These are phyloP conservation scores for Voacanga thouarsii DNA, from an alignment of 257 asterid genomes.

Conservation along the genomic window DNA sequence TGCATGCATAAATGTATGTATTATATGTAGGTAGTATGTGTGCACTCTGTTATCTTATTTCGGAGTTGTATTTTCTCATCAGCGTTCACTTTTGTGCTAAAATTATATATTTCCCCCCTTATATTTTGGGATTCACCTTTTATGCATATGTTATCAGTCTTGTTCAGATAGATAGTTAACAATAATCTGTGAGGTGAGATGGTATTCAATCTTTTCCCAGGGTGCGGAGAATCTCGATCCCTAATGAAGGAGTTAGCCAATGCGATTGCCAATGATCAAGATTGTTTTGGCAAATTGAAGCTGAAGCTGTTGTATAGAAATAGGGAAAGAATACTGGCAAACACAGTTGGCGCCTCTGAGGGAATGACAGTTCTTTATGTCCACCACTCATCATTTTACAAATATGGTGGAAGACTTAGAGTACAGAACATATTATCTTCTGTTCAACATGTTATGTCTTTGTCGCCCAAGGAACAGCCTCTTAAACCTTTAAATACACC, in stretches of 20 bases:
- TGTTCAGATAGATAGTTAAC: background rate
- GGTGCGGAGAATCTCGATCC: conserved; percentile 91
- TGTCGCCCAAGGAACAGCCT: conserved; percentile 55
- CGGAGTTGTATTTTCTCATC: background rate
- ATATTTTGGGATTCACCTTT: background rate
- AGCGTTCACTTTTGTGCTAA: background rate
- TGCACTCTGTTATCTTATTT: background rate
- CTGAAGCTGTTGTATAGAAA: conserved; percentile 70
- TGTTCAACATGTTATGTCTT: conserved; percentile 52
- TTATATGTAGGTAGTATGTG: background rate
- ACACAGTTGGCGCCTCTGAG: conserved; percentile 71
- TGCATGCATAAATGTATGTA: background rate
- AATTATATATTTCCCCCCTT: background rate
- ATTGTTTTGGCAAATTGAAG: conserved; percentile 51
- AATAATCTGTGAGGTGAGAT: background rate
- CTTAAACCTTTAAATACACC: conserved; percentile 50
- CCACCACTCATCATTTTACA: conserved; percentile 57
- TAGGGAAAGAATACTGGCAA: conserved; percentile 68
- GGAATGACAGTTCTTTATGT: conserved; percentile 59
- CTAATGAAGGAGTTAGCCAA: conserved; percentile 69
- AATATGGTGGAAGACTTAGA: conserved; percentile 71
- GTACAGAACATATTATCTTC: conserved; percentile 71
- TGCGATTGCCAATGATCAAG: conserved; percentile 50
- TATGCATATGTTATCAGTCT: background rate
- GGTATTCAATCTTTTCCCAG: conserved; percentile 35